Evolutionary conservation across 805 yeast genomes (phyloP), one percentile per base, ranked within the genome.

Genomic region (Spathaspora boniae): DNA sequence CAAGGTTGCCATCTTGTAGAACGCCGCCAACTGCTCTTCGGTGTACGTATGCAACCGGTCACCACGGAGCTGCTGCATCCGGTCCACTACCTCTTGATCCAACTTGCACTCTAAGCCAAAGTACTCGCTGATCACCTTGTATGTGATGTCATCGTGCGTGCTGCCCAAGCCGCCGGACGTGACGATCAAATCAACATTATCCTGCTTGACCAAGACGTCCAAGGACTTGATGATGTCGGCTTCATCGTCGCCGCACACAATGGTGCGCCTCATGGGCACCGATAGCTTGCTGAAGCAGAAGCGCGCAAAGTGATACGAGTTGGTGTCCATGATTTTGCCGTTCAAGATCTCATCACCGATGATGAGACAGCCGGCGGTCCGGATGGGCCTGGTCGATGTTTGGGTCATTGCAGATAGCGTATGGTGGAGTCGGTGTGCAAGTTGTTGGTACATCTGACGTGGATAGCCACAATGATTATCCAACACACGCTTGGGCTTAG

Each of bases 281-380:
- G 89, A 87, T 6, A 74, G 58, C 8, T 65, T 58, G 28, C 56
- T 54, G 56, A 83, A 87, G 54, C 95, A 82, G 50, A 66, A 72
- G 43, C 73, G 72, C 20, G 94, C 86, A 52, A 87, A 85, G 49
- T 62, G 74, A 43, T 72, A 64, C 6, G 94, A 82, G 55, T 87
- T 87, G 2, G 91, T 76, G 50, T 87, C 96, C 4, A 68, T 59
- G 42, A 87, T 86, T 58, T 87, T 87, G 5, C 95, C 94, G 46
- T 86, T 87, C 38, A 87, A 72, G 2, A 87, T 82, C 58, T 87
- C 96, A 57, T 87, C 96, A 4, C 96, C 96, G 34, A 87, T 87
- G 28, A 81, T 77, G 35, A 76, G 61, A 43, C 76, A 71, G 2
- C 76, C 78, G 1, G 78, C 75, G 2, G 64, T 54, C 31, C 46